Conservation (phyloP, 768 basidiomycete species). For the Clavulina sp. region DNA sequence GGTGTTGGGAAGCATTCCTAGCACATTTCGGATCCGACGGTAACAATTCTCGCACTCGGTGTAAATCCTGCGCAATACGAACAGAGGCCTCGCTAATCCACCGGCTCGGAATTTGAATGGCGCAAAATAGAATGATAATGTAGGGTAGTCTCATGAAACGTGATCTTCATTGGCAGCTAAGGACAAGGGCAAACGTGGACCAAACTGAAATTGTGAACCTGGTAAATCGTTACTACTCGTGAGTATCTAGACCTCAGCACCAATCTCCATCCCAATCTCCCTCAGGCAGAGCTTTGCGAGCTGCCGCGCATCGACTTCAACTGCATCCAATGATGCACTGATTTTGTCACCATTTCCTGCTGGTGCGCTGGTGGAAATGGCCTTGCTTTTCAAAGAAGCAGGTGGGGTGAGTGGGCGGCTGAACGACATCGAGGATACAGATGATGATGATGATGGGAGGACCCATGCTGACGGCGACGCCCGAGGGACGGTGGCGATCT, state of each 20-base stretch:
- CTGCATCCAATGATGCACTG: slow-evolving; percentile 11
- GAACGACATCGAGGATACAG: neutral
- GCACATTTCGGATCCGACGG: too few species aligned
- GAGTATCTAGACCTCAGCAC: slow-evolving; percentile 15
- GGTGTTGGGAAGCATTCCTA: too few species aligned
- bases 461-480: slow-evolving; percentile 56
- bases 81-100: too few species aligned
- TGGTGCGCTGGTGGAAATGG: neutral
- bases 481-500: slow-evolving; percentile 57
- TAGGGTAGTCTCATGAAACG: too few species aligned
- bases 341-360: slow-evolving; percentile 6
- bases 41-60: too few species aligned
- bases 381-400: neutral
- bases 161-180: too few species aligned
- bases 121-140: too few species aligned
- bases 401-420: neutral
- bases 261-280: slow-evolving; percentile 60
- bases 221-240: too few species aligned
- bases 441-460: slow-evolving; percentile 6
- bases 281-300: slow-evolving; percentile 51
- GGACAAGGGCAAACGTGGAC: too few species aligned
- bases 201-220: too few species aligned
- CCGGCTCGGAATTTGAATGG: too few species aligned
- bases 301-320: slow-evolving; percentile 45
- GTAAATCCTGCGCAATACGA: too few species aligned